Conservation (phyloP, 345 rosid genomes). For the Bruguiera sexangula region DNA sequence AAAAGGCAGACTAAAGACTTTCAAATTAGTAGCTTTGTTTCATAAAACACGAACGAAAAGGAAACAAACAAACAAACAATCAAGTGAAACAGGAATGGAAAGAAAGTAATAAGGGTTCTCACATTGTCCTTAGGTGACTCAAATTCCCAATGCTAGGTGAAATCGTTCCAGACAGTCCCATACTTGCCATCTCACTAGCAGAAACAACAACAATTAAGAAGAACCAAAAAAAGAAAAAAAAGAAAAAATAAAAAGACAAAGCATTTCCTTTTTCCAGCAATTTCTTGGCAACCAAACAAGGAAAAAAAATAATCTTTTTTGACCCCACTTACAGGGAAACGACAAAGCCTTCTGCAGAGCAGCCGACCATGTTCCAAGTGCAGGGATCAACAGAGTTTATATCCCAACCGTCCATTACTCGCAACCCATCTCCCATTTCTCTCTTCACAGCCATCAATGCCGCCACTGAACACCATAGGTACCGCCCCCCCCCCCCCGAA, state of each 20-base stretch:
- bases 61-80: not conserved
- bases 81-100: not conserved
- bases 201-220: not conserved
- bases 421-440: slow-evolving; percentile 58
- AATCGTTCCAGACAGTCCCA: slow-evolving; percentile 66
- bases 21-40: not conserved
- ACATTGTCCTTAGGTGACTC: slow-evolving; percentile 72
- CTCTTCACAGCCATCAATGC: slow-evolving; percentile 87
- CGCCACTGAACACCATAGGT: slow-evolving; percentile 48
- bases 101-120: slow-evolving; percentile 21
- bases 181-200: slow-evolving; percentile 74
- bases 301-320: not conserved
- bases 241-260: not conserved
- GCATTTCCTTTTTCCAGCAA: not conserved
- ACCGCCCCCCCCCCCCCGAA: not conserved
- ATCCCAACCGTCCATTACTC: slow-evolving; percentile 85
- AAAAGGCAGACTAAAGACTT: not conserved
- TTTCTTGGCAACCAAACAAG: slow-evolving; percentile 11
- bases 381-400: slow-evolving; percentile 97
- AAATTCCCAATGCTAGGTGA: slow-evolving; percentile 75
- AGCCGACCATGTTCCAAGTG: slow-evolving; percentile 95
- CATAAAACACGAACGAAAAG: not conserved
- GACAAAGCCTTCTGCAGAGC: slow-evolving; percentile 76
- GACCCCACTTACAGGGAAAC: slow-evolving; percentile 59
- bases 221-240: not conserved